These are phyloP conservation scores for Boletus patriciae DNA, from an alignment of 768 basidiomycete genomes.

Conservation along the genomic window DNA sequence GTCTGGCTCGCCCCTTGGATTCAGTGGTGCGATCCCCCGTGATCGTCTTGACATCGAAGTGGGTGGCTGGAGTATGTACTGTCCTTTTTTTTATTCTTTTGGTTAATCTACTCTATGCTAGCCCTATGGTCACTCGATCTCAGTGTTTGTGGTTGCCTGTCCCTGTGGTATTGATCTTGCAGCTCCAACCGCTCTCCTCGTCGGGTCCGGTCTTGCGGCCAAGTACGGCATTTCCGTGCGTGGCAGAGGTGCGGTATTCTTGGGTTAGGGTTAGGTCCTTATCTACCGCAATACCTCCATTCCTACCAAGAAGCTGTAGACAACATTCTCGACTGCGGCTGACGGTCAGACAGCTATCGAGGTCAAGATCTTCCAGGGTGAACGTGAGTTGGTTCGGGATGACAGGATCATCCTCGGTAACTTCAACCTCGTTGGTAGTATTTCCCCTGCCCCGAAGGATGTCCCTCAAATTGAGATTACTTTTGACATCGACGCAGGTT, in stretches of 20 bases:
- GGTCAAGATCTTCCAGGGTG: constrained; percentile 99
- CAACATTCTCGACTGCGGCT: constrained; percentile 96
- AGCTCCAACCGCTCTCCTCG: too few relatives aligned
- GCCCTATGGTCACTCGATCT: constrained; percentile 76
- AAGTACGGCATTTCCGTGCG: constrained; percentile 78
- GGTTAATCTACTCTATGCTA: constrained; percentile 23
- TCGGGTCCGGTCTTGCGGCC: too few relatives aligned
- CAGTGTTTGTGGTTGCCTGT: constrained; percentile 82
- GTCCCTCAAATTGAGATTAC: constrained; percentile 80
- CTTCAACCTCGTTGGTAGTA: constrained; percentile 99
- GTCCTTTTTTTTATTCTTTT: not conserved
- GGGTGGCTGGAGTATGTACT: constrained; percentile 64
- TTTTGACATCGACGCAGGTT: constrained; percentile 97
- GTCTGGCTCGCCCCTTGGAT: constrained; percentile 69
- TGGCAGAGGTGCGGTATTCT: constrained; percentile 89
- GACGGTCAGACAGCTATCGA: constrained; percentile 99
- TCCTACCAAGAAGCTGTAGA: constrained; percentile 99
- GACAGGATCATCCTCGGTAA: constrained; percentile 99
- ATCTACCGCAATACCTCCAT: constrained; percentile 99
- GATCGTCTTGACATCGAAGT: constrained; percentile 53
- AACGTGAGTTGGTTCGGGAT: constrained; percentile 97
- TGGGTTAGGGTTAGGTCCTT: too few relatives aligned
- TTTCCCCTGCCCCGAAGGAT: constrained; percentile 79
- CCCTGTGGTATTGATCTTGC: constrained; percentile 87
- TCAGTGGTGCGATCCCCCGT: constrained; percentile 53